Evolutionary conservation across 768 basidiomycete genomes (phyloP).

Genomic region (Cystobasidium onofrii): DNA sequence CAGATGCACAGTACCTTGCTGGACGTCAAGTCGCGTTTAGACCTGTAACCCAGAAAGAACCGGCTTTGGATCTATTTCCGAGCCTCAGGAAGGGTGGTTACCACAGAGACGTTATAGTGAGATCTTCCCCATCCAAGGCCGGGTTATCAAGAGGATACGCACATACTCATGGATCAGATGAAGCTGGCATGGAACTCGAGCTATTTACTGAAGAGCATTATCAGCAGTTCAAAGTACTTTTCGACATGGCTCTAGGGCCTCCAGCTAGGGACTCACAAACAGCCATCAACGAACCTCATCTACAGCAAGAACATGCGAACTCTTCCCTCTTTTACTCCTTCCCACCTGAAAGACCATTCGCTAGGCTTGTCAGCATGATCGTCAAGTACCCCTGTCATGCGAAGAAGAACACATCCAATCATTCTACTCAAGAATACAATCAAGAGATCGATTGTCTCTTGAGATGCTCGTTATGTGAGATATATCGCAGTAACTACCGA

Average conservation of each 20-base stretch:
- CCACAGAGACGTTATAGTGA: neutral
- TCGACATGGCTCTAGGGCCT: neutral
- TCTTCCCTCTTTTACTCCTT: neutral
- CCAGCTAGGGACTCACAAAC: neutral
- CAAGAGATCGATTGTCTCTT: neutral
- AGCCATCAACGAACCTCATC: neutral
- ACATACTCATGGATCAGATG: neutral
- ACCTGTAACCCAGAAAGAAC: constrained; percentile 4
- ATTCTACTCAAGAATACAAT: neutral
- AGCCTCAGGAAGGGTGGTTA: neutral
- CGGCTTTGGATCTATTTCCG: constrained; percentile 1
- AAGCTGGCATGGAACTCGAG: no score
- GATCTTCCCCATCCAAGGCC: neutral
- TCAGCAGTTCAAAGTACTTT: neutral
- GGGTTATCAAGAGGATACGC: neutral
- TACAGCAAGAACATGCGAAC: neutral
- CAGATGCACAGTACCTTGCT: neutral
- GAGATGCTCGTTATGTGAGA: neutral
- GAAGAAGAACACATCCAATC: neutral
- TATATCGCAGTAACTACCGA: no score
- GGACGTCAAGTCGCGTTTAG: constrained; percentile 2
- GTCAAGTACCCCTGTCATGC: constrained; percentile 18
- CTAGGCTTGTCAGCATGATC: constrained; percentile 8
- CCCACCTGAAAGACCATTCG: constrained; percentile 20
- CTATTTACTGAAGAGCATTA: neutral